phyloP scores from a whole-genome alignment of 768 basidiomycete genomes.

The Auriscalpium microsporum region DNA sequence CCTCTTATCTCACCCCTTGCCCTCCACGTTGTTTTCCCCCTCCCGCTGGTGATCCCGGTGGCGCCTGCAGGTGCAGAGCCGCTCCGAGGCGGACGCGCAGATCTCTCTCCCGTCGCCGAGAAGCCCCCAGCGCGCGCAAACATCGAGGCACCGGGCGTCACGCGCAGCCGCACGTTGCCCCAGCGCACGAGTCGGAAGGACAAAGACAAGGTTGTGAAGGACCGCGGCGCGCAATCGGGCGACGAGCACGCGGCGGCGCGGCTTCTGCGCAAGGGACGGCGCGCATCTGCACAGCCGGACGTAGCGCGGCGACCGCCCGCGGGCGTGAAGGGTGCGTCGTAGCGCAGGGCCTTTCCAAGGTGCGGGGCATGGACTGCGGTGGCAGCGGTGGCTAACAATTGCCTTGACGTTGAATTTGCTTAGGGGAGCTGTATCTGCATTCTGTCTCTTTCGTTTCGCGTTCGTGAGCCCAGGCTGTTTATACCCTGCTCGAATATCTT shows the following conservation, averaged over 20 bases:
- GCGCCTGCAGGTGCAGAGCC: not conserved
- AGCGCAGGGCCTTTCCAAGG: too few relatives aligned
- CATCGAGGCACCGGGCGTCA: constrained; percentile 32
- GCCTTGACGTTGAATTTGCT: too few relatives aligned
- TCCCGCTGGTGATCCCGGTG: constrained; percentile 18
- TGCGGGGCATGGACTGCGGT: too few relatives aligned
- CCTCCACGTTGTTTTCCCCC: constrained; percentile 18
- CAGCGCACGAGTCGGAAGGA: not conserved
- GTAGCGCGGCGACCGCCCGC: not conserved
- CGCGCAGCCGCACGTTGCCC: constrained; percentile 61
- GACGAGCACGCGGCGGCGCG: not conserved
- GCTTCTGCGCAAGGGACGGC: not conserved
- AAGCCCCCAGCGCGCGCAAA: constrained; percentile 20
- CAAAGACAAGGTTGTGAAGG: not conserved
- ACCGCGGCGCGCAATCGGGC: too few relatives aligned
- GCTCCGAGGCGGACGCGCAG: constrained; percentile 6
- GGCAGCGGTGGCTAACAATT: too few relatives aligned
- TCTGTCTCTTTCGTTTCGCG: too few relatives aligned
- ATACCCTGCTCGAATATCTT: too few relatives aligned
- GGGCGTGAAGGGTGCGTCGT: not conserved
- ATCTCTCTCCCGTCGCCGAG: constrained; percentile 43
- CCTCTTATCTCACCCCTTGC: not conserved
- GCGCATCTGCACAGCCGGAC: not conserved
- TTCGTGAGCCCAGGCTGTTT: too few relatives aligned
- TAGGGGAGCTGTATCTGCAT: too few relatives aligned